Percentiles rank a stretch among this genome's conserved stretches.
phyloP scores from a whole-genome alignment of 163 green algal genomes.

The Scenedesmus sp. region DNA sequence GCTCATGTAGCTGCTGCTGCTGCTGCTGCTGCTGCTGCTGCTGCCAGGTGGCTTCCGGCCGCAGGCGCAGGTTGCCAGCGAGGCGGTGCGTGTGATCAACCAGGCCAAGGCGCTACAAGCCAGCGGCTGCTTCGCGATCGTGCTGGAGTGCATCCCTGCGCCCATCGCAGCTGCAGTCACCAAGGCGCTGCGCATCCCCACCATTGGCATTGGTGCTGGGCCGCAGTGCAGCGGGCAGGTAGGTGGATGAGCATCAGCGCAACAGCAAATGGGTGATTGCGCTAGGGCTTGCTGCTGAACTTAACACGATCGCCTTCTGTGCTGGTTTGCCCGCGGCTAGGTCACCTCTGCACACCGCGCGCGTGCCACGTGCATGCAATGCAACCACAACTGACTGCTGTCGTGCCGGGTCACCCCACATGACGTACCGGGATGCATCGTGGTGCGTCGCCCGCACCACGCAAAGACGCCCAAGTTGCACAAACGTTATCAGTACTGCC shows the following conservation, averaged over 20 bases:
- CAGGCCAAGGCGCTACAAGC: constrained; percentile 86
- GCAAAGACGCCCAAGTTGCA: too few relatives aligned
- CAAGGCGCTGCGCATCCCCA: constrained; percentile 88
- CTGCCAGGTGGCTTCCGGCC: constrained; percentile 86
- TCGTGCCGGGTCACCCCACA: too few relatives aligned
- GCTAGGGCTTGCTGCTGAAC: too few relatives aligned
- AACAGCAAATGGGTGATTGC: neutral
- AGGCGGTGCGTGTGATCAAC: constrained; percentile 73
- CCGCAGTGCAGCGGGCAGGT: constrained; percentile 88
- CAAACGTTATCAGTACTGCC: too few relatives aligned
- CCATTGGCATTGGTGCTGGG: constrained; percentile 98
- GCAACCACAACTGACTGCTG: too few relatives aligned
- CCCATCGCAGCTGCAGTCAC: constrained; percentile 94
- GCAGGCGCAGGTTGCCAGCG: constrained; percentile 80
- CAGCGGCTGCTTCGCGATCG: constrained; percentile 93
- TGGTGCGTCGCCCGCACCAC: too few relatives aligned
- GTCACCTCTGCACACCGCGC: too few relatives aligned
- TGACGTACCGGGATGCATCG: too few relatives aligned
- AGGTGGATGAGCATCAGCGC: constrained; percentile 67
- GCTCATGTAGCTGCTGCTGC: neutral
- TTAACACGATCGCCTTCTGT: too few relatives aligned
- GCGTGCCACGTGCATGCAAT: too few relatives aligned
- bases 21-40: constrained; percentile 4
- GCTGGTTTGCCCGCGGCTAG: too few relatives aligned
- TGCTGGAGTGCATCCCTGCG: constrained; percentile 97